Evolutionary conservation across 208 protist species (phyloP).

Genomic region (Vickermania ingenoplastis): DNA sequence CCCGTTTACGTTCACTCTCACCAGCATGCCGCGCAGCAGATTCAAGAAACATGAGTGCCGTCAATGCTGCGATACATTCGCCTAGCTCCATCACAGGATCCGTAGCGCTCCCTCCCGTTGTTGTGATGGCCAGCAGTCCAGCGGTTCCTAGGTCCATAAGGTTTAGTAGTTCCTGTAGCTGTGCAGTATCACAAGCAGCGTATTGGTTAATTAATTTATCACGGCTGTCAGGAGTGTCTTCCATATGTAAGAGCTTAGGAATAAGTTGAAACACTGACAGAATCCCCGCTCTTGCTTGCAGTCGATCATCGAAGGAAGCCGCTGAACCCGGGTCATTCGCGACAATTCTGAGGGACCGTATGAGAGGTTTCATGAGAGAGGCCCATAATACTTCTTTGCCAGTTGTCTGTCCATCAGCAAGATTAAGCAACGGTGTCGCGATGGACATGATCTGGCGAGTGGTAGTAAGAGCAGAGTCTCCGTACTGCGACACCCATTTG

Average conservation of each 20-base stretch:
- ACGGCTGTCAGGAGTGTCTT: too few relatives aligned
- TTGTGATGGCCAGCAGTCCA: background rate
- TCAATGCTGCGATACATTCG: background rate
- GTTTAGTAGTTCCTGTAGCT: background rate
- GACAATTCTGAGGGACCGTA: slow-evolving; percentile 17
- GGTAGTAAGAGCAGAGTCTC: slow-evolving; percentile 18
- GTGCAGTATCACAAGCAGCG: background rate
- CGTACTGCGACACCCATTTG: slow-evolving; percentile 35
- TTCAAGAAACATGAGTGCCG: background rate
- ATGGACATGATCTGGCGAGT: slow-evolving; percentile 76
- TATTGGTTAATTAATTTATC: too few relatives aligned
- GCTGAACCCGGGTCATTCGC: background rate
- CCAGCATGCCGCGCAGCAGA: background rate
- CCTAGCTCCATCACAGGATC: background rate
- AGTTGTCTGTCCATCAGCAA: slow-evolving; percentile 41
- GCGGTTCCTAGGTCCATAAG: background rate
- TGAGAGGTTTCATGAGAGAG: slow-evolving; percentile 35
- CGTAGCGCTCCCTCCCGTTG: background rate
- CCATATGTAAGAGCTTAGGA: slow-evolving; percentile 19
- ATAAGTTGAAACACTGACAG: slow-evolving; percentile 55
- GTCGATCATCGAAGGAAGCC: slow-evolving; percentile 3
- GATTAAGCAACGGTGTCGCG: slow-evolving; percentile 45
- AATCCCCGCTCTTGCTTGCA: slow-evolving; percentile 35
- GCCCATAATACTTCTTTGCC: slow-evolving; percentile 39
- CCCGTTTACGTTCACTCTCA: background rate